Conservation (phyloP, 2,329 filamentous ascomycete species). For the Plectosphaerella sp. region DNA sequence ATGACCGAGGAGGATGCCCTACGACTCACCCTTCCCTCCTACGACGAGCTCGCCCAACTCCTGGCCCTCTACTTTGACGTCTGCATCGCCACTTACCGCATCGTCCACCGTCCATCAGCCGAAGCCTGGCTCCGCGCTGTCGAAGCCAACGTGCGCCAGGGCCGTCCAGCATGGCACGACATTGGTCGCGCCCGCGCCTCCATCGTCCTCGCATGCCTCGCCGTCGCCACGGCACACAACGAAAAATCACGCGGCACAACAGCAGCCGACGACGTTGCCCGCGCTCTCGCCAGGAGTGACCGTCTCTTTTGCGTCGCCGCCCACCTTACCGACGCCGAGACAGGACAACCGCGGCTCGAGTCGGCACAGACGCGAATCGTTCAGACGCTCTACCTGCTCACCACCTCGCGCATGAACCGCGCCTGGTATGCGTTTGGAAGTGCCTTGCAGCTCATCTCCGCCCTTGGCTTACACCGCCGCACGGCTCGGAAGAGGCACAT, state of each 20-base stretch:
- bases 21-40: constrained; percentile 31
- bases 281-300: constrained; percentile 25
- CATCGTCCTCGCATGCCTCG: constrained; percentile 42
- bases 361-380: constrained; percentile 53
- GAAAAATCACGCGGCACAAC: constrained; percentile 27
- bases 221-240: constrained; percentile 39
- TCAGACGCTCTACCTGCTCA: constrained; percentile 53
- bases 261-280: constrained; percentile 18
- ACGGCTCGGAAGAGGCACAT: constrained; percentile 21
- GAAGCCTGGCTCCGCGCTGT: constrained; percentile 41
- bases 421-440: constrained; percentile 57
- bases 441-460: constrained; percentile 44
- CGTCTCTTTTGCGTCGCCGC: constrained; percentile 37
- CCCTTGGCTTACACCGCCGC: constrained; percentile 33
- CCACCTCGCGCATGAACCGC: constrained; percentile 54
- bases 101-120: constrained; percentile 50
- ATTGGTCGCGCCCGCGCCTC: constrained; percentile 40
- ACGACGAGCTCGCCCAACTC: constrained; percentile 24
- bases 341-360: constrained; percentile 27
- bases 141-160: constrained; percentile 28
- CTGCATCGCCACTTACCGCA: constrained; percentile 55
- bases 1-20: constrained; percentile 19
- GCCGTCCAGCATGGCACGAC: constrained; percentile 28
- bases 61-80: constrained; percentile 55
- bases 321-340: constrained; percentile 22